These are phyloP conservation scores for Zymoseptoria passerinii DNA, from an alignment of 2,329 filamentous ascomycete genomes.

Conservation along the genomic window DNA sequence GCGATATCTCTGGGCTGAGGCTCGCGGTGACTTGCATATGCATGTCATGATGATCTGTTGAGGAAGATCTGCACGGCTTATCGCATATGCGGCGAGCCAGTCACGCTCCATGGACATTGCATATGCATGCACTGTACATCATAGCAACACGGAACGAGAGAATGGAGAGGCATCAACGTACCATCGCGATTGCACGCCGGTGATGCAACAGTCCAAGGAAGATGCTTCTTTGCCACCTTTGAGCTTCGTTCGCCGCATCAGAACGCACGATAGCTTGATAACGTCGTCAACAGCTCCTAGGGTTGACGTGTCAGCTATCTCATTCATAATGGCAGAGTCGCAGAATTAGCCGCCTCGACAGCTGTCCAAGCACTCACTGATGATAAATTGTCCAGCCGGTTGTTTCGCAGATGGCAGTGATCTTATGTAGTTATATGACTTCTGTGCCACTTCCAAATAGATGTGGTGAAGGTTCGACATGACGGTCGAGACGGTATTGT, in stretches of 20 bases:
- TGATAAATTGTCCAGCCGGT: slow-evolving; percentile 54
- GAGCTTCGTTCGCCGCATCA: slow-evolving; percentile 51
- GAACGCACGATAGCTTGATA: slow-evolving; percentile 53
- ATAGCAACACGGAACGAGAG: not conserved
- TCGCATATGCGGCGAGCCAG: not conserved
- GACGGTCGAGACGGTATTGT: slow-evolving; percentile 64
- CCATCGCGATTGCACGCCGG: slow-evolving; percentile 54
- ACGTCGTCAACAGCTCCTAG: slow-evolving; percentile 58
- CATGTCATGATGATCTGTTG: not conserved
- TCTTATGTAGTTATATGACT: slow-evolving; percentile 54
- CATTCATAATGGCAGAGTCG: not conserved
- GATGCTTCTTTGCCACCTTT: slow-evolving; percentile 18
- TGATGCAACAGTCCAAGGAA: slow-evolving; percentile 52
- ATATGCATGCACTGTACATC: slow-evolving; percentile 3
- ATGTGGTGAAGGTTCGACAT: slow-evolving; percentile 66
- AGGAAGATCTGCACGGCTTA: not conserved
- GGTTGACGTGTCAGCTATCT: not conserved
- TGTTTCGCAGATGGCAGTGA: slow-evolving; percentile 51
- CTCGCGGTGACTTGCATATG: not conserved
- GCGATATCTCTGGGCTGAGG: not conserved
- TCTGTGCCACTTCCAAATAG: slow-evolving; percentile 70
- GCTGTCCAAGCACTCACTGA: slow-evolving; percentile 36
- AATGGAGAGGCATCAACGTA: slow-evolving; percentile 34
- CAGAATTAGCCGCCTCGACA: not conserved
- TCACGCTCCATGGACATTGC: not conserved